Conservation (phyloP, 805 yeast genomes). For the Candida oleophila region DNA sequence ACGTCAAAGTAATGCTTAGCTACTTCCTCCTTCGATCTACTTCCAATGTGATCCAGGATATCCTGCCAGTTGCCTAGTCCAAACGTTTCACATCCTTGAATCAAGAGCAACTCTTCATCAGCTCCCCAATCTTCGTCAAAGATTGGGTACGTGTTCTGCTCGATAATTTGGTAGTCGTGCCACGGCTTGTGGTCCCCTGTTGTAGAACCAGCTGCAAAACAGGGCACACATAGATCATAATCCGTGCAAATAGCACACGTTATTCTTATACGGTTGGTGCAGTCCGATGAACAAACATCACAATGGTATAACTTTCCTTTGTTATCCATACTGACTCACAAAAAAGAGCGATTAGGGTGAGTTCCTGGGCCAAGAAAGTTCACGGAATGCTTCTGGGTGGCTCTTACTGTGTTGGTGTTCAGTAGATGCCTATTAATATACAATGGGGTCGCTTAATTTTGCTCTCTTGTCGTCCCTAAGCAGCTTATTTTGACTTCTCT, state of each 20-base stretch:
- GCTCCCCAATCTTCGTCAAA: conserved; percentile 96
- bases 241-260: conserved; percentile 91
- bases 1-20: conserved; percentile 74
- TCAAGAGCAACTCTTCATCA: conserved; percentile 85
- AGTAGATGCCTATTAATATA: no score
- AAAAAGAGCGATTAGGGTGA: no score
- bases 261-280: conserved; percentile 87
- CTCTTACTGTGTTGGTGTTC: no score
- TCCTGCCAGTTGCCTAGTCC: conserved; percentile 99
- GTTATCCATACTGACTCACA: conserved; percentile 28
- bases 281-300: conserved; percentile 94
- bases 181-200: conserved; percentile 89
- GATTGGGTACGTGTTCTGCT: conserved; percentile 93
- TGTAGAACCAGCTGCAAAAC: conserved; percentile 81
- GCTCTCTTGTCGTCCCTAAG: no score
- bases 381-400: no score
- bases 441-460: no score
- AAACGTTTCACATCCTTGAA: conserved; percentile 87
- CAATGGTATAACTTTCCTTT: conserved; percentile 65
- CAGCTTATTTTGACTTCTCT: no score
- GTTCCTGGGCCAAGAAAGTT: no score
- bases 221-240: conserved; percentile 96
- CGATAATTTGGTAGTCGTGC: conserved; percentile 89
- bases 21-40: conserved; percentile 88
- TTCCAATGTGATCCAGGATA: conserved; percentile 94